Percentiles rank a stretch among this genome's conserved stretches.
phyloP scores from a whole-genome alignment of 2,329 filamentous ascomycete species.

The Epichloe aotearoae region DNA sequence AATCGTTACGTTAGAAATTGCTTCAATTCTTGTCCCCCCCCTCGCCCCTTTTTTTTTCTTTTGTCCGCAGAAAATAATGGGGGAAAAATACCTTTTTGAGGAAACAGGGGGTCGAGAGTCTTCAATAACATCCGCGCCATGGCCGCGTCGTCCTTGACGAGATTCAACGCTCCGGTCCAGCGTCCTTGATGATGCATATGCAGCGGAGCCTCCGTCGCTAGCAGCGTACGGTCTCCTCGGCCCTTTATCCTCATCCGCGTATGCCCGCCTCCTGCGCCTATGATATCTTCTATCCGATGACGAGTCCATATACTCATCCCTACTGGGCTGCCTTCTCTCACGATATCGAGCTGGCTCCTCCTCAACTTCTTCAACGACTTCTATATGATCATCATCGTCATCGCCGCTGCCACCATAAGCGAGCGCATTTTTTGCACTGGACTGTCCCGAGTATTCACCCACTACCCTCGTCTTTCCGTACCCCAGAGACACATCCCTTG shows the following conservation, averaged over 20 bases:
- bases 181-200: conserved; percentile 15
- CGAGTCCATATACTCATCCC: conserved; percentile 15
- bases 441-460: conserved; percentile 1
- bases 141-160: conserved; percentile 13
- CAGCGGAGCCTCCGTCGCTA: conserved; percentile 17
- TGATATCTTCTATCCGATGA: conserved; percentile 13
- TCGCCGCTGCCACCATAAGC: neutral
- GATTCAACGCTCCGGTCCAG: conserved; percentile 17
- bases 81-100: conserved; percentile 17
- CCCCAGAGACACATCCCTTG: conserved; percentile 9
- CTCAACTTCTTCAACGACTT: conserved; percentile 16
- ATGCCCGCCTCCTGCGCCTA: conserved; percentile 11
- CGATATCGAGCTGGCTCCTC: conserved; percentile 8
- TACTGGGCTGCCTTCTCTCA: conserved; percentile 11
- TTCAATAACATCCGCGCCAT: conserved; percentile 18
- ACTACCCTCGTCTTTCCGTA: conserved; percentile 1
- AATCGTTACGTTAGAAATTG: neutral
- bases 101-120: conserved; percentile 21
- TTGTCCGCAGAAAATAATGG: neutral
- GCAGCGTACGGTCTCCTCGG: conserved; percentile 10
- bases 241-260: conserved; percentile 13
- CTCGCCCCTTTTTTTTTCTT: neutral
- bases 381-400: conserved; percentile 8
- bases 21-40: neutral
- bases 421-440: conserved; percentile 2